Evolutionary conservation across 768 basidiomycete genomes (phyloP).

Genomic region (Macrocybe gigantea): DNA sequence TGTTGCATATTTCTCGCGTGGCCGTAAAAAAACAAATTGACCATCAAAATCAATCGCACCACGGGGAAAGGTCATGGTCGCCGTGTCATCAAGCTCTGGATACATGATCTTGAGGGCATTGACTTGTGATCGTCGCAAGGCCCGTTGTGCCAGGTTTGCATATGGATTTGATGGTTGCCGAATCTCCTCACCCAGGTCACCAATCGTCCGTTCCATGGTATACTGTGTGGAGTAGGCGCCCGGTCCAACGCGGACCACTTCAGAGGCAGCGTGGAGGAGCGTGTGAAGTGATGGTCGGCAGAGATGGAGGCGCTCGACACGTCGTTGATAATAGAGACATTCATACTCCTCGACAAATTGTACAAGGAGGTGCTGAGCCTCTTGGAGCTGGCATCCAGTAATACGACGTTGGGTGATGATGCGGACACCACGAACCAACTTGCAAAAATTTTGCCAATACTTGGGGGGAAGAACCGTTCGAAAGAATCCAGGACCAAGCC

Average conservation of each 20-base stretch:
- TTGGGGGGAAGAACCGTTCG: neutral
- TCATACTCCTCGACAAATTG: slow-evolving; percentile 21
- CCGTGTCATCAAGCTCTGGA: slow-evolving; percentile 6
- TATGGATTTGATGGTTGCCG: slow-evolving; percentile 19
- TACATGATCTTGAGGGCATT: slow-evolving; percentile 10
- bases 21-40: slow-evolving; percentile 13
- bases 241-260: slow-evolving; percentile 20
- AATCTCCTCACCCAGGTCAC: slow-evolving; percentile 18
- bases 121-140: slow-evolving; percentile 9
- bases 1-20: slow-evolving; percentile 6
- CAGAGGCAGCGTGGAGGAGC: slow-evolving; percentile 17
- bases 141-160: slow-evolving; percentile 15
- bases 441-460: neutral
- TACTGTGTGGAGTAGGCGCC: slow-evolving; percentile 16
- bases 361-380: neutral
- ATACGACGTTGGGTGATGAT: neutral
- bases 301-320: slow-evolving; percentile 26
- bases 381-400: neutral
- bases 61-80: slow-evolving; percentile 8
- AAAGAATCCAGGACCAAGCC: no score
- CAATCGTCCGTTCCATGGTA: slow-evolving; percentile 25
- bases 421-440: neutral
- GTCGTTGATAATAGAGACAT: slow-evolving; percentile 23
- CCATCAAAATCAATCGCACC: slow-evolving; percentile 7
- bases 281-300: slow-evolving; percentile 23